Evolutionary conservation across 1,139 yeast species (phyloP).

Genomic region (Candida mesenterica): DNA sequence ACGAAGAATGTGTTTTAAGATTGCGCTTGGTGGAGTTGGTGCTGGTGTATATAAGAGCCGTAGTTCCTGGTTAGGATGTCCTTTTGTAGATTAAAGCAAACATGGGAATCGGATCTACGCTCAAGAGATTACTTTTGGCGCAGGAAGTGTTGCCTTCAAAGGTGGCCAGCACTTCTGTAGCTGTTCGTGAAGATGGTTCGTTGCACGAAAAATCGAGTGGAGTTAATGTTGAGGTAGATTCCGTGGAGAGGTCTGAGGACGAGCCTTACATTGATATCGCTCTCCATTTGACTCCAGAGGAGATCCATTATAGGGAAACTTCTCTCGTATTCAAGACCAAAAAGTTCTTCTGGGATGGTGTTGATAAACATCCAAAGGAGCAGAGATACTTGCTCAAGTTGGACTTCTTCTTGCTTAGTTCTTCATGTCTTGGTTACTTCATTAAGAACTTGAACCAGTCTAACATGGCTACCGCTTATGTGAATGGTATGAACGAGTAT

Average conservation of each 20-base stretch:
- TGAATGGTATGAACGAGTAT: conserved; percentile 61
- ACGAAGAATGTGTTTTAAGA: neutral
- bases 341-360: conserved; percentile 47
- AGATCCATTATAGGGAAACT: conserved; percentile 21
- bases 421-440: conserved; percentile 24
- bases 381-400: conserved; percentile 20
- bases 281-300: conserved; percentile 30
- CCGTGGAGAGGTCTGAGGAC: conserved; percentile 4
- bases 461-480: conserved; percentile 54
- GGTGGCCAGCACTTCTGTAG: neutral
- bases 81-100: too few species aligned
- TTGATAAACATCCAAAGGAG: conserved; percentile 40
- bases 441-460: conserved; percentile 41
- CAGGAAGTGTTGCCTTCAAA: conserved; percentile 7
- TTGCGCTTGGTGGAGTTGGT: too few species aligned
- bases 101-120: neutral
- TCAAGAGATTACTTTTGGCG: conserved; percentile 7
- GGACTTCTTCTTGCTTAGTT: conserved; percentile 20
- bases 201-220: conserved; percentile 4
- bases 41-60: too few species aligned
- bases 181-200: neutral
- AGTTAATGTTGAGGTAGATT: conserved; percentile 3
- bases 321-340: conserved; percentile 26
- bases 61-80: too few species aligned
- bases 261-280: conserved; percentile 31